Percentiles rank a stretch among this genome's conserved stretches.
Conservation (phyloP, 495 filamentous ascomycete genomes). For the Xylaria grammica region DNA sequence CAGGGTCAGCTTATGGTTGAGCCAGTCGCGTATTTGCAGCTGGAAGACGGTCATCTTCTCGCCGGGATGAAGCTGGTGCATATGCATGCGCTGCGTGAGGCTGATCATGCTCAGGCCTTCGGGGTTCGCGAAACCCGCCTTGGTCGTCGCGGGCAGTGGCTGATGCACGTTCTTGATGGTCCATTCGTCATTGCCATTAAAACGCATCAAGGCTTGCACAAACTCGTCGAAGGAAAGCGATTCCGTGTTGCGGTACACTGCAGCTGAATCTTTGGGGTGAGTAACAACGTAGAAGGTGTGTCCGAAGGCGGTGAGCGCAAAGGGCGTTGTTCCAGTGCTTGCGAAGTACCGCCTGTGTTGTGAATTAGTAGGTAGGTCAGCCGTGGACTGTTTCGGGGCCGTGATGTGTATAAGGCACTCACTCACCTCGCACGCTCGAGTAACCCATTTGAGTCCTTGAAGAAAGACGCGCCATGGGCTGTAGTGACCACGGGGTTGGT, state of each 20-base stretch:
- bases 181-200: conserved; percentile 21
- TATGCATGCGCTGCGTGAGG: conserved; percentile 20
- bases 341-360: conserved; percentile 8
- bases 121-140: conserved; percentile 26
- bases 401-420: too few species aligned
- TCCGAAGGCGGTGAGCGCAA: conserved; percentile 25
- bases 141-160: conserved; percentile 12
- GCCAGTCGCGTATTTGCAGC: conserved; percentile 14
- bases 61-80: conserved; percentile 26
- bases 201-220: conserved; percentile 18
- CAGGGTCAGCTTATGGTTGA: conserved; percentile 23
- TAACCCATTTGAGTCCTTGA: too few species aligned
- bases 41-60: conserved; percentile 21
- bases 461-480: too few species aligned
- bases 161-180: conserved; percentile 18
- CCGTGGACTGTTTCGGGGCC: too few species aligned
- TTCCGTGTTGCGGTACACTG: too few species aligned
- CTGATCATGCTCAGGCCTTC: conserved; percentile 16
- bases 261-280: conserved; percentile 22
- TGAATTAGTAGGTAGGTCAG: not conserved
- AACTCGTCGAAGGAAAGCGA: conserved; percentile 26
- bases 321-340: conserved; percentile 15
- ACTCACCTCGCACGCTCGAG: too few species aligned
- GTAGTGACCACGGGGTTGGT: too few species aligned
- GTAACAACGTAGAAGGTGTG: conserved; percentile 24